Conservation (phyloP, 805 yeast genomes). For the Huiozyma naganishii region DNA sequence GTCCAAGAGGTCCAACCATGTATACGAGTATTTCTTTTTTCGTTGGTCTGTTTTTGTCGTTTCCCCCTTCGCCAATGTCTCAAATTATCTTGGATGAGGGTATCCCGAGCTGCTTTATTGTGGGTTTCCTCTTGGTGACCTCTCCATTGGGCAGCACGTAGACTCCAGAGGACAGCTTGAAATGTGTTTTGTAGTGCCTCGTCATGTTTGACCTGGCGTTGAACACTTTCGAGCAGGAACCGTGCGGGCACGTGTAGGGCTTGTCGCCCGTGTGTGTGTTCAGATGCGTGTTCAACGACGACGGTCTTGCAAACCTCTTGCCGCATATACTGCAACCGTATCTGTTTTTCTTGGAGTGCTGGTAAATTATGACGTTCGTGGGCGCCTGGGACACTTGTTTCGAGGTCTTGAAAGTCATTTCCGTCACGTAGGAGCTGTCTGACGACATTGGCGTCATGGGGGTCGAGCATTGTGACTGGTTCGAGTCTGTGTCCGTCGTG, state of each 20-base stretch:
- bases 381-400: no score
- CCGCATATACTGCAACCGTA: slow-evolving; percentile 61
- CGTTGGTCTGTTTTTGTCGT: no score
- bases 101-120: slow-evolving; percentile 7
- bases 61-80: no score
- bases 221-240: slow-evolving; percentile 58
- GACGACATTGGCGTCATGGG: no score
- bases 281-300: slow-evolving; percentile 71
- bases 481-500: no score
- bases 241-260: slow-evolving; percentile 62
- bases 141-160: slow-evolving; percentile 16
- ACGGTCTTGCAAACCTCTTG: slow-evolving; percentile 76
- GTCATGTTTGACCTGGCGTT: slow-evolving; percentile 25
- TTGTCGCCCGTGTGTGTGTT: slow-evolving; percentile 83
- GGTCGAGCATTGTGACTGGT: no score
- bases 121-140: slow-evolving; percentile 8
- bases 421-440: no score
- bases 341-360: slow-evolving; percentile 4
- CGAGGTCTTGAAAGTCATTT: no score
- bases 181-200: slow-evolving; percentile 23
- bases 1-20: no score
- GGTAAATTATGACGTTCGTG: no score
- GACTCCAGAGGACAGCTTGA: slow-evolving; percentile 11
- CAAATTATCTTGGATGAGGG: no score
- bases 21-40: no score